Evolutionary conservation across 192 early-diverging fungal genomes (phyloP).

Genomic region (Jimgerdemannia lactiflua): DNA sequence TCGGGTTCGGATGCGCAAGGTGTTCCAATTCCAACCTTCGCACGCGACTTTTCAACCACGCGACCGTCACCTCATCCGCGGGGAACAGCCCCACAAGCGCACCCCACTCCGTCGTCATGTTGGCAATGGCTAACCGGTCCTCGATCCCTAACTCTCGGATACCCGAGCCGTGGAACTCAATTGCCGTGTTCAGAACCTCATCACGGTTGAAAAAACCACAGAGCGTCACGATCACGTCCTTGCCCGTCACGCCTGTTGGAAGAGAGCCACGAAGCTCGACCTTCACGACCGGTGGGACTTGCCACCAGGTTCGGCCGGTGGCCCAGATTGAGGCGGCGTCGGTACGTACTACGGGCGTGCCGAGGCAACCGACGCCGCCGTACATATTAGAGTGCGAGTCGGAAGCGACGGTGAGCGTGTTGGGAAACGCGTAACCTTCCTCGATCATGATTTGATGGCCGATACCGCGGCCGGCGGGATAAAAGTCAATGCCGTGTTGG

Average conservation of each 20-base stretch:
- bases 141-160: conserved; percentile 65
- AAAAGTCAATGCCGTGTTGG: conserved; percentile 82
- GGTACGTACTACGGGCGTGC: conserved; percentile 96
- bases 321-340: conserved; percentile 99
- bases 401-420: conserved; percentile 91
- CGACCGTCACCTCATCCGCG: conserved; percentile 76
- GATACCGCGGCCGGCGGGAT: conserved; percentile 96
- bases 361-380: conserved; percentile 92
- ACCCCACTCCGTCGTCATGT: conserved; percentile 99
- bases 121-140: conserved; percentile 93
- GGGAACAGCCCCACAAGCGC: conserved; percentile 96
- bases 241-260: conserved; percentile 86
- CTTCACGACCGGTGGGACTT: conserved; percentile 91
- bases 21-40: conserved; percentile 42
- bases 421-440: conserved; percentile 95
- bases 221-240: conserved; percentile 94
- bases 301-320: conserved; percentile 98
- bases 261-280: conserved; percentile 83
- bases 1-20: conserved; percentile 42
- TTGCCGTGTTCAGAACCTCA: conserved; percentile 94
- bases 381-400: conserved; percentile 99
- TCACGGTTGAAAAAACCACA: conserved; percentile 93
- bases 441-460: conserved; percentile 98
- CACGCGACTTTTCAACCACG: conserved; percentile 69
- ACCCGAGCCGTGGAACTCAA: conserved; percentile 88